phyloP scores from a whole-genome alignment of 148 eudicot species.

The Rhododendron molle region DNA sequence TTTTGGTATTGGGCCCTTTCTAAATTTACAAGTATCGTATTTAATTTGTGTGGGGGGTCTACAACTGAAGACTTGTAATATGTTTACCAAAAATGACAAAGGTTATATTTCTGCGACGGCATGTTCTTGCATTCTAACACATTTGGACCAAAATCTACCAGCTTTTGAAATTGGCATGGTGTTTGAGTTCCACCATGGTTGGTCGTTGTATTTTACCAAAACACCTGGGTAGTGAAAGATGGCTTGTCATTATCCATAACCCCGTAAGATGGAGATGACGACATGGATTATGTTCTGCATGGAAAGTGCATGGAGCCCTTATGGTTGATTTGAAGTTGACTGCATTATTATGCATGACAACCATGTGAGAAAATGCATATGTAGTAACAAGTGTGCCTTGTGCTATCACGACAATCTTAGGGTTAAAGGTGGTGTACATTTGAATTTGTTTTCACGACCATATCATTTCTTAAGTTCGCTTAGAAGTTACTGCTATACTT shows the following conservation, averaged over 20 bases:
- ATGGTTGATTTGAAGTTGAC: conserved; percentile 1
- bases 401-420: background rate
- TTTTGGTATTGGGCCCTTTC: background rate
- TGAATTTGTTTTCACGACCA: background rate
- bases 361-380: background rate
- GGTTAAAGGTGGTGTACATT: background rate
- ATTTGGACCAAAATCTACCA: background rate
- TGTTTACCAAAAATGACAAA: background rate
- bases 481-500: background rate
- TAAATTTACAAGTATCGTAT: background rate
- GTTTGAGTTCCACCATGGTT: background rate
- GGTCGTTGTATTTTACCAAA: background rate
- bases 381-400: background rate
- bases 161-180: background rate
- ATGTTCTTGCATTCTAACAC: background rate
- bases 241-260: background rate
- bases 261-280: background rate
- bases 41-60: background rate
- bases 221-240: background rate
- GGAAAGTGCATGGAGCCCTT: background rate
- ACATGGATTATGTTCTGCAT: background rate
- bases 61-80: background rate
- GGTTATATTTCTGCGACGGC: background rate
- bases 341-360: background rate
- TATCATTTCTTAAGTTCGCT: background rate